phyloP scores from a whole-genome alignment of 208 protist genomes.

The Leishmania aethiopica region DNA sequence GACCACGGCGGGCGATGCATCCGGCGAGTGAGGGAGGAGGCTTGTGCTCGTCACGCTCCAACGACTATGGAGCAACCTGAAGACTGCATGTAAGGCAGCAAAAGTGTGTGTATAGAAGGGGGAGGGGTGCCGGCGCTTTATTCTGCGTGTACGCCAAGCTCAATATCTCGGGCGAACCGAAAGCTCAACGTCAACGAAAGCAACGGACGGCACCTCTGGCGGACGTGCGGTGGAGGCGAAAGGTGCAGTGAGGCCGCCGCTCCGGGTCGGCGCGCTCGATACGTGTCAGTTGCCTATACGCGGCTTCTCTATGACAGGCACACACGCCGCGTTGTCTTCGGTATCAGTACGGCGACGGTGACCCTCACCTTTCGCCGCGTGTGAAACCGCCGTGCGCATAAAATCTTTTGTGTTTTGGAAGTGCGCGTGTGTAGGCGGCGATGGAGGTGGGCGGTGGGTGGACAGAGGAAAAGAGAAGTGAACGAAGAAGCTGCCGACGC shows the following conservation, averaged over 20 bases:
- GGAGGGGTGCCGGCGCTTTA: background rate
- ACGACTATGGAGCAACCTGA: background rate
- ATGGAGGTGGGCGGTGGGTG: background rate
- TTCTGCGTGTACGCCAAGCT: background rate
- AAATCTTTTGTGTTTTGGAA: background rate
- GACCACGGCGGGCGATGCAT: constrained; percentile 6
- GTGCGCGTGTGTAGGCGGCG: background rate
- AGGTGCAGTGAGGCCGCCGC: background rate
- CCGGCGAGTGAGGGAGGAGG: background rate
- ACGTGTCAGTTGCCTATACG: background rate
- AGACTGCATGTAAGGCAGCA: background rate
- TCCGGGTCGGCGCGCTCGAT: background rate
- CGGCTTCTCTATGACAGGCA: background rate
- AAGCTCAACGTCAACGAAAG: background rate
- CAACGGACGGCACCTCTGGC: background rate
- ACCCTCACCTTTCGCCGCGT: background rate
- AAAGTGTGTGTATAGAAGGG: background rate
- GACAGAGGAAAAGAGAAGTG: background rate
- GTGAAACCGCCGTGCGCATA: background rate
- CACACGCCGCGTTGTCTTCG: background rate
- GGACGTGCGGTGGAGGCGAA: background rate
- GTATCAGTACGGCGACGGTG: background rate
- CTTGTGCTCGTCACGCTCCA: constrained; percentile 7
- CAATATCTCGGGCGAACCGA: background rate
- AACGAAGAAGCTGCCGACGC: background rate